phyloP scores from a whole-genome alignment of 2,329 filamentous ascomycete genomes.

The Talaromyces sp. region DNA sequence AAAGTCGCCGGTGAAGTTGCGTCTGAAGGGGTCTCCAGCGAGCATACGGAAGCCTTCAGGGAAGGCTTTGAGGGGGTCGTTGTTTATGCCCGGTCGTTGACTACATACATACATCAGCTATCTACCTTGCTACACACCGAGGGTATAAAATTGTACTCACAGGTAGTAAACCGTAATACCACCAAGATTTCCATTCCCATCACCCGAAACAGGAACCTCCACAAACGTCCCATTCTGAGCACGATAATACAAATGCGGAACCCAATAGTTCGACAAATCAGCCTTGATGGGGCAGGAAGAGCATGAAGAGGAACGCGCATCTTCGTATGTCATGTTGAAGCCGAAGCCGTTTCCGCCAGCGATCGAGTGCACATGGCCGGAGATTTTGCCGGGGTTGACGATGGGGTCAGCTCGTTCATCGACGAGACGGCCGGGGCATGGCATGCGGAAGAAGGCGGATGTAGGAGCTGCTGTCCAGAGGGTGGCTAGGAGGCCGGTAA shows the following conservation, averaged over 20 bases:
- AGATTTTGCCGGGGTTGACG: slow-evolving; percentile 59
- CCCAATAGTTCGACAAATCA: slow-evolving; percentile 87
- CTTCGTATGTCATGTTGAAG: slow-evolving; percentile 55
- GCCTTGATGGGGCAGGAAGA: slow-evolving; percentile 77
- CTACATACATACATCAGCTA: neutral
- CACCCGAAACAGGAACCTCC: slow-evolving; percentile 54
- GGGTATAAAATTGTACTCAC: slow-evolving; percentile 35
- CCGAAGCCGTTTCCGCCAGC: slow-evolving; percentile 72
- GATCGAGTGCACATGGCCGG: slow-evolving; percentile 70
- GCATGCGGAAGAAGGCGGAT: slow-evolving; percentile 76
- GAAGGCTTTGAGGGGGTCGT: slow-evolving; percentile 67
- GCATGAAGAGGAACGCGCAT: slow-evolving; percentile 65
- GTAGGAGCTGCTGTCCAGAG: slow-evolving; percentile 6
- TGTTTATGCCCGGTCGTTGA: slow-evolving; percentile 51
- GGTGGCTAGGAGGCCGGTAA: slow-evolving; percentile 10
- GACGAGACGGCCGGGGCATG: slow-evolving; percentile 70
- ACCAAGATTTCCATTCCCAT: slow-evolving; percentile 59
- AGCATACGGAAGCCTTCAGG: slow-evolving; percentile 79
- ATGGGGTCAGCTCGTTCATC: slow-evolving; percentile 76
- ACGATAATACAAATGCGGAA: slow-evolving; percentile 74
- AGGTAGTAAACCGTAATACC: slow-evolving; percentile 94
- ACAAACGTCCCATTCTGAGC: slow-evolving; percentile 66
- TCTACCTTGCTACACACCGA: too few species aligned
- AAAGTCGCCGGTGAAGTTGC: slow-evolving; percentile 63
- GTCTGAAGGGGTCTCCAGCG: slow-evolving; percentile 66